Evolutionary conservation across 768 basidiomycete species (phyloP), one percentile per base, ranked within the genome.

Genomic region (Tulasnella calospora): DNA sequence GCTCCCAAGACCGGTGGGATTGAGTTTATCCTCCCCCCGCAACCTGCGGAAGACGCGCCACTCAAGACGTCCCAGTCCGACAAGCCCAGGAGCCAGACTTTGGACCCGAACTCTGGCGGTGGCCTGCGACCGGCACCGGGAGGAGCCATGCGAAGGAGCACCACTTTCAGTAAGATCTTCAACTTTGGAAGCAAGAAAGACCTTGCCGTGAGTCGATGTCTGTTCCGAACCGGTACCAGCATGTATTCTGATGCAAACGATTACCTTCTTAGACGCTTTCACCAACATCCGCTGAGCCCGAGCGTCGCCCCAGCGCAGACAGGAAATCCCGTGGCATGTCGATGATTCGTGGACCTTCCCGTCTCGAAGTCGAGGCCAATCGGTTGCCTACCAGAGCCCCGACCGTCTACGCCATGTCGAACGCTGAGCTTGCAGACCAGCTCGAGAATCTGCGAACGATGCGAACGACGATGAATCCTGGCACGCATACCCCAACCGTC

Each of bases 1-100:
- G 35, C 71, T 40, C 36, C 41, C 36, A 71, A 71, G 71, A 71
- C 36, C n/a, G 71, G 71, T 10, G 71, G 71, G n/a, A 71, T 71
- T 36, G 71, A 71, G 71, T 71, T 71, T n/a, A 44, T 71, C 23
- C 36, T 71, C 17, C 71, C 71, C 35, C 1, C 71, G 12, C 33
- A 36, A 19, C 71, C 71, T 1, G 71, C 38, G 19, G 71, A 40
- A 12, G 40, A 71, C 17, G 41, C 36, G 13, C 36, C 71, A 2
- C 36, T 36, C 33, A 30, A 23, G 33, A 38, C 71, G 33, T 71
- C 41, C 30, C 57, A 61, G n/a, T 61, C 57, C 10, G 71, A 71
- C 71, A 71, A 71, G 36, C 71, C 71, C 71, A 71, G 71, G 38
- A 44, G 71, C 36, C 71, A 44, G 33, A 38, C 41, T 38, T n/a